Evolutionary conservation across 352 stramenopile genomes (phyloP).

Genomic region (Pythium brachiatum): DNA sequence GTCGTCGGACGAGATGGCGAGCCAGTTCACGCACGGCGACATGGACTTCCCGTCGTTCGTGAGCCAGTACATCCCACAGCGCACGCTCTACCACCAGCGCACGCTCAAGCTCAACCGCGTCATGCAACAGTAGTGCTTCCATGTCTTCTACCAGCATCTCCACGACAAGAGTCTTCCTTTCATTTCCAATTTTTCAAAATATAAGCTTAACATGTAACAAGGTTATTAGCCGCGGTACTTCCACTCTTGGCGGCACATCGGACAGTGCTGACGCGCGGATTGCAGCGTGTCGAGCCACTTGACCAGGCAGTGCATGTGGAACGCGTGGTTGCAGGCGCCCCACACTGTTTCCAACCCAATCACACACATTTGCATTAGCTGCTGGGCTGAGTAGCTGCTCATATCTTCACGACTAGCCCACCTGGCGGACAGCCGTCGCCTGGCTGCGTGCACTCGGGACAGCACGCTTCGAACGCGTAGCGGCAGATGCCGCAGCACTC

Average conservation of each 20-base stretch:
- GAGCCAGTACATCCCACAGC: slow-evolving; percentile 57
- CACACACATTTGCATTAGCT: not conserved
- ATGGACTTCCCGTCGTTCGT: slow-evolving; percentile 69
- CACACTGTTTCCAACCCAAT: slow-evolving; percentile 43
- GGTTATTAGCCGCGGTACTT: slow-evolving; percentile 75
- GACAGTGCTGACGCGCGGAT: slow-evolving; percentile 78
- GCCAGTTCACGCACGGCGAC: slow-evolving; percentile 70
- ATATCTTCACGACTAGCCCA: slow-evolving; percentile 19
- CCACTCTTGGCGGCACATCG: slow-evolving; percentile 89
- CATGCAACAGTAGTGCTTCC: slow-evolving; percentile 44
- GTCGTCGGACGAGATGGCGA: slow-evolving; percentile 68
- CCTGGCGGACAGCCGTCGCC: slow-evolving; percentile 85
- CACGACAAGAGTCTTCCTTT: not conserved
- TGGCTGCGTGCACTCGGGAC: slow-evolving; percentile 71
- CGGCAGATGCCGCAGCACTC: slow-evolving; percentile 90
- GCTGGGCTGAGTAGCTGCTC: not conserved
- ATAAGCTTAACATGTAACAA: no score
- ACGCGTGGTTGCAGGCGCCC: slow-evolving; percentile 88
- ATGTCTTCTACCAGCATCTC: not conserved
- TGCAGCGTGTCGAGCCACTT: slow-evolving; percentile 90
- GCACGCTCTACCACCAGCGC: slow-evolving; percentile 73
- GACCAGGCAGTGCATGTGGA: slow-evolving; percentile 93
- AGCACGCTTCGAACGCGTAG: slow-evolving; percentile 81
- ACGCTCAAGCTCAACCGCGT: slow-evolving; percentile 71
- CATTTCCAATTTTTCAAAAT: slow-evolving; percentile 1